A percentile compares a stretch with the other conserved stretches of the same genome.
These are phyloP conservation scores for Kodamaea hsintzibuensis DNA, from an alignment of 805 yeast genomes.

Conservation along the genomic window DNA sequence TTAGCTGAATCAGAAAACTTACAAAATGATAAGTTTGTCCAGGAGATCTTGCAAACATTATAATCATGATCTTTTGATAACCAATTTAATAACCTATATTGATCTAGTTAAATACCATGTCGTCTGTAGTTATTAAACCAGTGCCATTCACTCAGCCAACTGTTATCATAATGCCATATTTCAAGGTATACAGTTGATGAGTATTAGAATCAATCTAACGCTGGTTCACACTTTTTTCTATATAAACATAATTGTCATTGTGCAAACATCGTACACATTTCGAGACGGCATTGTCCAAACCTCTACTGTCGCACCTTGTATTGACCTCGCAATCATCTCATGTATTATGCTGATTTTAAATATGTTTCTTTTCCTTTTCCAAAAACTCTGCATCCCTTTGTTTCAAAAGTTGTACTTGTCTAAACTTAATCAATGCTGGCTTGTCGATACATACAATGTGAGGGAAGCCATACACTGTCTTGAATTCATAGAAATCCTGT, in stretches of 20 bases:
- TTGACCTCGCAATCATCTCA: no score
- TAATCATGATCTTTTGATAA: slow-evolving; percentile 17
- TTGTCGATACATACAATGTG: slow-evolving; percentile 19
- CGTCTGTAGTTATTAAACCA: not conserved
- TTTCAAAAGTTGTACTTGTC: slow-evolving; percentile 19
- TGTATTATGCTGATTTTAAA: no score
- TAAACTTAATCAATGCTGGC: slow-evolving; percentile 23
- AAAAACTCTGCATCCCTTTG: slow-evolving; percentile 9
- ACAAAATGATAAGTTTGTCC: slow-evolving; percentile 41
- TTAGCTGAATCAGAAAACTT: slow-evolving; percentile 30
- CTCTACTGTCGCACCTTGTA: not conserved
- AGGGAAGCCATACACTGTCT: slow-evolving; percentile 55
- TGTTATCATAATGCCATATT: not conserved
- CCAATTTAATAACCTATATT: not conserved
- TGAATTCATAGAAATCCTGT: slow-evolving; percentile 55
- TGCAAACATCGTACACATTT: not conserved
- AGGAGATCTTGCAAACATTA: slow-evolving; percentile 44
- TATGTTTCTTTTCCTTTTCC: slow-evolving; percentile 13
- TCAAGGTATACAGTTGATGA: no score
- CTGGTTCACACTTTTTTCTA: not conserved
- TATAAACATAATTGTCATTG: not conserved
- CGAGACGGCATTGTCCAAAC: not conserved
- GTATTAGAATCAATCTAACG: not conserved
- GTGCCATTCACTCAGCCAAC: not conserved
- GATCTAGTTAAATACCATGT: not conserved